phyloP scores from a whole-genome alignment of 208 protist genomes.

The Crithidia thermophila region DNA sequence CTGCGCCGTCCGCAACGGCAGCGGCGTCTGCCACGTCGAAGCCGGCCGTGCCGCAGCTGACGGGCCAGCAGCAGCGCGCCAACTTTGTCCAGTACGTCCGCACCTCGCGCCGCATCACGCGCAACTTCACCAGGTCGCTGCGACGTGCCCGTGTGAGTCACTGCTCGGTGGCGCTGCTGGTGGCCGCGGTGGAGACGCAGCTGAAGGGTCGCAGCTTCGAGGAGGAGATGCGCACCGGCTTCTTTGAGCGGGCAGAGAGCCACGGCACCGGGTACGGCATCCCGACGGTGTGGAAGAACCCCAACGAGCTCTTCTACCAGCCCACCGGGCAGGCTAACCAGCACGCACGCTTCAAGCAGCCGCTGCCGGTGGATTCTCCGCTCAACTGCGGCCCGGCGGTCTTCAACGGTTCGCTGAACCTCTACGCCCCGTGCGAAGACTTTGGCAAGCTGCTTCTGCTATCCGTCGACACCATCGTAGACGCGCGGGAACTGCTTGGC shows the following conservation, averaged over 20 bases:
- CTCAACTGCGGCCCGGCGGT: constrained; percentile 65
- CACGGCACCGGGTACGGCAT: constrained; percentile 71
- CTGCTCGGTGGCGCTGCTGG: constrained; percentile 71
- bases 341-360: constrained; percentile 51
- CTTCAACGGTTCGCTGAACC: constrained; percentile 78
- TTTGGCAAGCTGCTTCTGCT: constrained; percentile 82
- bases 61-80: constrained; percentile 61
- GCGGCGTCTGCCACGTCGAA: not conserved
- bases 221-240: constrained; percentile 53
- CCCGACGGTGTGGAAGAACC: constrained; percentile 75
- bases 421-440: constrained; percentile 80
- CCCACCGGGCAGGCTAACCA: constrained; percentile 69
- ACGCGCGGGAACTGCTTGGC: constrained; percentile 55
- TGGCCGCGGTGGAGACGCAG: constrained; percentile 77
- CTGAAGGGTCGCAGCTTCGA: constrained; percentile 67
- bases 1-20: too few species aligned
- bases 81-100: constrained; percentile 73
- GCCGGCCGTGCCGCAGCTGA: constrained; percentile 16
- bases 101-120: constrained; percentile 25
- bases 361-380: constrained; percentile 34
- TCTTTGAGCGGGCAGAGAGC: constrained; percentile 72
- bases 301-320: constrained; percentile 85
- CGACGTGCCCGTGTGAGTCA: constrained; percentile 47
- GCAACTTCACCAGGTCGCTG: constrained; percentile 20
- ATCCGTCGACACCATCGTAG: constrained; percentile 71